A percentile compares a stretch with the other conserved stretches of the same genome.
These are phyloP conservation scores for Aureobasidium sp. DNA, from an alignment of 2,329 filamentous ascomycete species.

Conservation along the genomic window DNA sequence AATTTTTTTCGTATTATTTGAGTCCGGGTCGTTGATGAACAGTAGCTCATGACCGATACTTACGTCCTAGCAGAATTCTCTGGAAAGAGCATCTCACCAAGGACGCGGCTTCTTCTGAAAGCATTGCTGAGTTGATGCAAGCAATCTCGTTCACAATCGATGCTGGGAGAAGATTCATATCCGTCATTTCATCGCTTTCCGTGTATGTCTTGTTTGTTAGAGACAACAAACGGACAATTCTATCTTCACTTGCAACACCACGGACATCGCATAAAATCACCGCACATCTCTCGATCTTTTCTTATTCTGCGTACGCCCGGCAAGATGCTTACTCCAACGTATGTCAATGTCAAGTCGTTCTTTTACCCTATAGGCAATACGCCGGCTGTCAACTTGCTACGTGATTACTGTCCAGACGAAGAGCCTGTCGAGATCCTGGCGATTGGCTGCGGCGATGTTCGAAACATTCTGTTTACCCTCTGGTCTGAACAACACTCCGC, in stretches of 20 bases:
- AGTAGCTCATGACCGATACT: background rate
- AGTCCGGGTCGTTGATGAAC: too few relatives aligned
- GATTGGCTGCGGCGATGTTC: constrained; percentile 51
- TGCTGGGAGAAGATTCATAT: background rate
- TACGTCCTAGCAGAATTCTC: background rate
- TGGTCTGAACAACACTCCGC: constrained; percentile 38
- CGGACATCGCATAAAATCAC: background rate
- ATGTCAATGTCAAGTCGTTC: constrained; percentile 19
- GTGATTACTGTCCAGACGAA: constrained; percentile 42
- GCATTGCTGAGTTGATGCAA: background rate
- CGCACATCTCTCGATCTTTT: background rate
- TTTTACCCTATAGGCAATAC: constrained; percentile 44
- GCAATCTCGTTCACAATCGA: background rate
- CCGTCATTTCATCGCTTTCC: background rate
- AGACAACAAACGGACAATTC: background rate
- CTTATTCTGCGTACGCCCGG: background rate
- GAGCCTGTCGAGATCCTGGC: constrained; percentile 46
- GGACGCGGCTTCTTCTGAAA: background rate
- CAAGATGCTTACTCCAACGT: constrained; percentile 16
- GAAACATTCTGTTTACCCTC: constrained; percentile 50
- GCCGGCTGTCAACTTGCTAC: constrained; percentile 45
- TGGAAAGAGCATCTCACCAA: background rate
- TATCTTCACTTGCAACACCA: background rate
- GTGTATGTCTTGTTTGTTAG: background rate
- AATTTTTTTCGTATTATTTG: background rate